Percentiles rank a stretch among this genome's conserved stretches.
phyloP scores from a whole-genome alignment of 2,329 filamentous ascomycete genomes.

The Dactylellina leptospora region DNA sequence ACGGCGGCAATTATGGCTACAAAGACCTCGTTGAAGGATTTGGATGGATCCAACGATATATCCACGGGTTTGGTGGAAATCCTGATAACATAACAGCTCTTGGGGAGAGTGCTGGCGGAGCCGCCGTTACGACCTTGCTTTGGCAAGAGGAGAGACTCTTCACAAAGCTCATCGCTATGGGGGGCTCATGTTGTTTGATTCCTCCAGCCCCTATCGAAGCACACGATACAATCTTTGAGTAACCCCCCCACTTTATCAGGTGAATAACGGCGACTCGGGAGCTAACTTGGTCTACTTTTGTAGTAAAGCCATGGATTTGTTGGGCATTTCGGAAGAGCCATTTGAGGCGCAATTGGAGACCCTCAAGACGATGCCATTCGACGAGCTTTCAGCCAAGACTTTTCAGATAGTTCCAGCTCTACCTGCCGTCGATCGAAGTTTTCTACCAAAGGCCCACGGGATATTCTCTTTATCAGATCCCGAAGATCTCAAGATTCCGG shows the following conservation, averaged over 20 bases:
- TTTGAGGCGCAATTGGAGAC: conserved; percentile 32
- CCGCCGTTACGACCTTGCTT: conserved; percentile 35
- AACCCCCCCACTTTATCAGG: not conserved
- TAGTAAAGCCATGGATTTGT: conserved; percentile 37
- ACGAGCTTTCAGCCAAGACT: conserved; percentile 30
- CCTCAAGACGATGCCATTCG: conserved; percentile 26
- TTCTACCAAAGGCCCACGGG: conserved; percentile 42
- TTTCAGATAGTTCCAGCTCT: conserved; percentile 41
- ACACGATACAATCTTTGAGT: conserved; percentile 47
- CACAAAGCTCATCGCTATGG: conserved; percentile 40
- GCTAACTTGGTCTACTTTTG: conserved; percentile 1
- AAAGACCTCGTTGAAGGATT: conserved; percentile 54
- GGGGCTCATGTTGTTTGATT: conserved; percentile 45
- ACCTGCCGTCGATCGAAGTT: conserved; percentile 33
- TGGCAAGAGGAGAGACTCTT: conserved; percentile 49
- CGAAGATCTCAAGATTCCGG: conserved; percentile 41
- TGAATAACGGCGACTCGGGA: not conserved
- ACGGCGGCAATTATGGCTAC: conserved; percentile 53
- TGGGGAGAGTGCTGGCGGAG: conserved; percentile 58
- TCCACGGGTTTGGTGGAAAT: conserved; percentile 59
- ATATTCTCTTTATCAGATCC: conserved; percentile 44
- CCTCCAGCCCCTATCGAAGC: conserved; percentile 37
- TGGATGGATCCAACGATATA: conserved; percentile 55
- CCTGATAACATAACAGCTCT: conserved; percentile 58
- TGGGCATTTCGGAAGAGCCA: conserved; percentile 26